phyloP scores from a whole-genome alignment of 2,329 filamentous ascomycete species.

The Fusarium nurragi region DNA sequence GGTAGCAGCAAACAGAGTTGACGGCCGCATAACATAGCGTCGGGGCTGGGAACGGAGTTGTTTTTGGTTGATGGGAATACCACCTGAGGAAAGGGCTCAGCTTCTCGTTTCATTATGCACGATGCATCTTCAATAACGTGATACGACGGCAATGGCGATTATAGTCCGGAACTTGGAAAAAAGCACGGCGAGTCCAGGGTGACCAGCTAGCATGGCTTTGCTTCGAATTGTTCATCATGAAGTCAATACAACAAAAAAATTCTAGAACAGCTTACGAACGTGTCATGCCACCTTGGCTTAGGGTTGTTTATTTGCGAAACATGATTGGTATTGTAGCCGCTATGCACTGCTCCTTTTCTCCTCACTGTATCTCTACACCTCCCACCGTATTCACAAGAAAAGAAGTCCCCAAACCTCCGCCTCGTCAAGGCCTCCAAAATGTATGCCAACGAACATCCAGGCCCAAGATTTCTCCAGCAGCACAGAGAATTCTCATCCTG shows the following conservation, averaged over 20 bases:
- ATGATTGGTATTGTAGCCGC: constrained; percentile 1
- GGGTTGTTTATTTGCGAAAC: not conserved
- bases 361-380: not conserved
- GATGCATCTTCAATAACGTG: not conserved
- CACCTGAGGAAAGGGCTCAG: not conserved
- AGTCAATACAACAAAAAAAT: not conserved
- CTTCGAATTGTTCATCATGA: too few relatives aligned
- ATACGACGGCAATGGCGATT: not conserved
- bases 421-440: constrained; percentile 4
- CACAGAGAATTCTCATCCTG: constrained; percentile 19
- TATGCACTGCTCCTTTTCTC: constrained; percentile 12
- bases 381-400: not conserved
- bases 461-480: constrained; percentile 6
- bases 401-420: not conserved
- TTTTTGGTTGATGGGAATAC: constrained; percentile 16
- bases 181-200: not conserved
- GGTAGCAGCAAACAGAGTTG: constrained; percentile 5
- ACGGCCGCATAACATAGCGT: constrained; percentile 25
- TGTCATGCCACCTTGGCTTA: not conserved
- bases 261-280: not conserved
- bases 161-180: not conserved
- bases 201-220: too few relatives aligned
- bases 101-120: constrained; percentile 6
- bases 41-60: constrained; percentile 29
- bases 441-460: constrained; percentile 12